These are phyloP conservation scores for Carex pumila DNA, from an alignment of 176 grass and related monocot species.

Conservation along the genomic window DNA sequence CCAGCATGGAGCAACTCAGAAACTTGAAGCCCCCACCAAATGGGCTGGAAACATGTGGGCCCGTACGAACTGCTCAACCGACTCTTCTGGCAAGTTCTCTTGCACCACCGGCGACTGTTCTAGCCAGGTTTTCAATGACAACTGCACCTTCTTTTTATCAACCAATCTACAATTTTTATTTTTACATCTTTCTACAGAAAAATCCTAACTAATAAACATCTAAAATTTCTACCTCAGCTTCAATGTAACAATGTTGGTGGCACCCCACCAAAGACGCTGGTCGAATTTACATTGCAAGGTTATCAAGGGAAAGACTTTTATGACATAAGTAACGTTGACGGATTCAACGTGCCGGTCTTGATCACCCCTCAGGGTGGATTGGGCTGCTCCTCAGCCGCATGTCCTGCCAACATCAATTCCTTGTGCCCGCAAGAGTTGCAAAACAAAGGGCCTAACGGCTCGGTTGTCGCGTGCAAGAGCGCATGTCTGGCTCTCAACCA, in stretches of 20 bases:
- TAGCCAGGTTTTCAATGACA: slow-evolving; percentile 11
- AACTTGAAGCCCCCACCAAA: background rate
- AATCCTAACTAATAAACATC: background rate
- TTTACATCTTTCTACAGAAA: background rate
- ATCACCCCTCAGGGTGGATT: slow-evolving; percentile 7
- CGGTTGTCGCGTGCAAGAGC: slow-evolving; percentile 48
- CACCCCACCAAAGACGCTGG: slow-evolving; percentile 30
- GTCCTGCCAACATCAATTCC: slow-evolving; percentile 32
- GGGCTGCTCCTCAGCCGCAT: slow-evolving; percentile 4
- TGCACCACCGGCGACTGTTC: slow-evolving; percentile 48
- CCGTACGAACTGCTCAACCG: slow-evolving; percentile 26
- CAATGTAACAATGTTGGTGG: slow-evolving; percentile 36
- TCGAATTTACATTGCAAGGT: slow-evolving; percentile 48
- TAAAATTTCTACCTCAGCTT: background rate
- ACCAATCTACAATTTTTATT: background rate
- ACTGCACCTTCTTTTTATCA: background rate
- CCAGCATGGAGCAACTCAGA: slow-evolving; percentile 1
- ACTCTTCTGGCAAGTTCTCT: slow-evolving; percentile 29
- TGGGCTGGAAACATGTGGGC: slow-evolving; percentile 61
- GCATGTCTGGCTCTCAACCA: slow-evolving; percentile 48
- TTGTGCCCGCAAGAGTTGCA: slow-evolving; percentile 42
- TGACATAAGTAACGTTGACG: slow-evolving; percentile 56
- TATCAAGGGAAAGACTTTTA: slow-evolving; percentile 31
- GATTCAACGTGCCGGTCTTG: slow-evolving; percentile 51
- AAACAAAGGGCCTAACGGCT: background rate